Percentiles rank a stretch among this genome's conserved stretches.
phyloP scores from a whole-genome alignment of 163 green algal genomes.

The Chlamydomonas reinhardtii region DNA sequence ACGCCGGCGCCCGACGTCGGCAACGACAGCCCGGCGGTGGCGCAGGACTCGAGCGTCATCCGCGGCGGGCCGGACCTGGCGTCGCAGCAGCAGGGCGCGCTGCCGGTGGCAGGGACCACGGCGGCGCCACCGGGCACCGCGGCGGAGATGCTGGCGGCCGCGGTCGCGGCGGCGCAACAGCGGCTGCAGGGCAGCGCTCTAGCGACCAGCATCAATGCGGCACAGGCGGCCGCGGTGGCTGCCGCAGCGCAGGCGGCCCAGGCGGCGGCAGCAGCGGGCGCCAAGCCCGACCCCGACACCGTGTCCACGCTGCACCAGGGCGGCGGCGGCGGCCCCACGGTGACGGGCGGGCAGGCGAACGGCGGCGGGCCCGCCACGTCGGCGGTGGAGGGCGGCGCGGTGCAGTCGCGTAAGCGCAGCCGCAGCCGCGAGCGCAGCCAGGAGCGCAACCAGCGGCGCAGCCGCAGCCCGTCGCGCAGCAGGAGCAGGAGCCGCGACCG shows the following conservation, averaged over 20 bases:
- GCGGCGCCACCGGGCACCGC: background rate
- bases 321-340: background rate
- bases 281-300: conserved; percentile 4
- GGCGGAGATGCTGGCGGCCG: conserved; percentile 17
- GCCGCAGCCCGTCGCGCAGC: background rate
- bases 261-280: background rate
- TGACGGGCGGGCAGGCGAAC: background rate
- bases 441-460: background rate
- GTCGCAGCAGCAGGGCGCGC: conserved; percentile 11
- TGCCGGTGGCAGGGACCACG: background rate
- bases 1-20: conserved; percentile 1
- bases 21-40: conserved; percentile 34
- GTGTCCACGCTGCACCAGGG: conserved; percentile 27
- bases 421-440: conserved; percentile 41
- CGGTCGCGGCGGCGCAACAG: conserved; percentile 16
- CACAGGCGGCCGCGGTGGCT: background rate
- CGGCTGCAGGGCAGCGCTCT: background rate
- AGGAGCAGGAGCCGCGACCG: conserved; percentile 40
- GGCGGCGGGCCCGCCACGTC: conserved; percentile 6
- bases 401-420: conserved; percentile 43
- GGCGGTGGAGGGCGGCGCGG: background rate
- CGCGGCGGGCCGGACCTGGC: conserved; percentile 23
- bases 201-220: background rate
- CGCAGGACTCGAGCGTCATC: conserved; percentile 16
- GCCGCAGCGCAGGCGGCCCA: background rate